Base-by-base conservation (phyloP, 169 alveolate genomes). In the Eimeria necatrix region DNA sequence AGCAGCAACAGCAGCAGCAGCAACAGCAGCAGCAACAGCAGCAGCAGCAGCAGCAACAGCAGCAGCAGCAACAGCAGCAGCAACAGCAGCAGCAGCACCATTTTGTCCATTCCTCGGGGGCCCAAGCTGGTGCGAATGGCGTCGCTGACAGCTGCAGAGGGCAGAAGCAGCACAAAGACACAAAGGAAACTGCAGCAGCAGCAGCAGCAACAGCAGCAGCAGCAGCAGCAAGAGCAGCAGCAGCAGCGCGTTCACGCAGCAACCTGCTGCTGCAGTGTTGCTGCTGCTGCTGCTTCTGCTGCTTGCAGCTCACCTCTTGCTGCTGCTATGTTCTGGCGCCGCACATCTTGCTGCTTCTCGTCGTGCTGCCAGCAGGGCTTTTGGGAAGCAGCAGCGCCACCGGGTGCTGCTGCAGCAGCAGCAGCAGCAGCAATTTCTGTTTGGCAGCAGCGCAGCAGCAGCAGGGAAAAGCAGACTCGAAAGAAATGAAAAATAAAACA, bases 61-160 rank as follows among this genome's bases (percentile, higher is more conserved):
- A 2, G 41, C 41, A 32, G 41, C 41, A 32, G 41, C 41, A 32
- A 2, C 41, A 32, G 41, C 41, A 32, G 41, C 41, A 32, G 41
- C 41, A 32, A 32, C 41, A 32, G 41, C 41, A 32, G 41, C 41
- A 32, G 41, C 41, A 32, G 41, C 14, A 95, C 96, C 99, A 99
- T 99, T 97, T 99, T 99, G 97, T 99, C 99, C 99, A 99, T 99
- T 52, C 99, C 97, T 24, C 99, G 98, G 8, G 99, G 99, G n/a
- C 99, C 99, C 78, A 99, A 96, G 81, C 99, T 98, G 12, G 99
- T 99, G 95, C 99, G 98, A 53, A 99, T 97, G 71, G 99, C 98
- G 94, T 99, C 99, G 18, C 99, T 99, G 71, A 99, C 99, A 52
- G 99, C 99, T 95, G 96, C 88, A 94, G 61, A 41, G 3, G 20